Evolutionary conservation across 106 monocot species (phyloP).

Genomic region (Alisma plantagoaquatica): DNA sequence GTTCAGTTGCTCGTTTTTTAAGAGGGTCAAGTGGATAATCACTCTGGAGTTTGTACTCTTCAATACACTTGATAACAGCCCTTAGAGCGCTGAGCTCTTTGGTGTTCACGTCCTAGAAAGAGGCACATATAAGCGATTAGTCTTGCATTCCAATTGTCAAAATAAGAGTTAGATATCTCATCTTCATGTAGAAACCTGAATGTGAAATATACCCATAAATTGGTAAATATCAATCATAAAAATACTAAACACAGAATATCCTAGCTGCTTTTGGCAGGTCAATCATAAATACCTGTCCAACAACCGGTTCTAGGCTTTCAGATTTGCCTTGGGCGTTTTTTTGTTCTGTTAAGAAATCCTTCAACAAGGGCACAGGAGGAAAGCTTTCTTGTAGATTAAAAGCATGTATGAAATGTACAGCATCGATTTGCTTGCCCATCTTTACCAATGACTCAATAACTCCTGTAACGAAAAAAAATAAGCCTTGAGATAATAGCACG

Average conservation of each 20-base stretch:
- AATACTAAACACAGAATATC: neutral
- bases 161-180: neutral
- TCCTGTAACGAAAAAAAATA: slow-evolving; percentile 17
- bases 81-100: slow-evolving; percentile 28
- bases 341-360: slow-evolving; percentile 17
- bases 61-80: slow-evolving; percentile 35
- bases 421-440: slow-evolving; percentile 50
- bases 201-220: neutral
- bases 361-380: slow-evolving; percentile 43
- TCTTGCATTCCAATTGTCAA: neutral
- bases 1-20: slow-evolving; percentile 29
- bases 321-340: slow-evolving; percentile 5
- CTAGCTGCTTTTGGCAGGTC: neutral
- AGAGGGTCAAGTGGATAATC: slow-evolving; percentile 38
- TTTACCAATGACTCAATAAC: slow-evolving; percentile 41
- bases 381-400: slow-evolving; percentile 51
- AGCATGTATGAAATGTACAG: slow-evolving; percentile 46
- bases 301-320: slow-evolving; percentile 17
- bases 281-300: slow-evolving; percentile 11
- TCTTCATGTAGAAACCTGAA: neutral
- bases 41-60: slow-evolving; percentile 60
- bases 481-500: neutral
- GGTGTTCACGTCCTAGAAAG: neutral
- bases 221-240: neutral
- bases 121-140: neutral